Percentiles rank a stretch among this genome's conserved stretches.
Evolutionary conservation across 345 rosid genomes (phyloP).

Genomic region (Jatropha curcas): DNA sequence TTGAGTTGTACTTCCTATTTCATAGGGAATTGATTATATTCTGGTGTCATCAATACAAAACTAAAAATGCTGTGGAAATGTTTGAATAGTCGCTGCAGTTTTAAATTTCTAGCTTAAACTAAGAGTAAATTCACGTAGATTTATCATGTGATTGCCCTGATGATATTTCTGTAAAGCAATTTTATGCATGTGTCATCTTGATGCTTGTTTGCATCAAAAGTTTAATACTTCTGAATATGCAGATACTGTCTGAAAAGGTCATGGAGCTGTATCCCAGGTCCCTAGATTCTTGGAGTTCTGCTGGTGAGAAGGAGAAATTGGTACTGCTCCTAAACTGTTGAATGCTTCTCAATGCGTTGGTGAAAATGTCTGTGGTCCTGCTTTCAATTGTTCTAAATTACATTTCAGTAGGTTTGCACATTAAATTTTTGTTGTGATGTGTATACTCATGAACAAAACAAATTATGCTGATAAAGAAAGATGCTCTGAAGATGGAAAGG

Average conservation of each 20-base stretch:
- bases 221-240: no score
- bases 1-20: no score
- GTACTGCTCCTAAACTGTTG: background rate
- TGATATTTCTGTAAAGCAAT: no score
- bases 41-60: background rate
- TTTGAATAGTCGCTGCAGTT: background rate
- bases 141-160: no score
- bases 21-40: background rate
- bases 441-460: background rate
- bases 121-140: no score
- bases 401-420: background rate
- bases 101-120: no score
- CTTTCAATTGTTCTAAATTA: background rate
- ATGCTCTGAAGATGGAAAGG: constrained; percentile 9
- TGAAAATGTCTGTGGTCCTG: background rate
- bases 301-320: background rate
- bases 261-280: background rate
- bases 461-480: constrained; percentile 11
- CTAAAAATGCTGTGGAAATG: background rate
- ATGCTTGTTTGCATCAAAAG: no score
- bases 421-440: background rate
- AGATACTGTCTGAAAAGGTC: no score
- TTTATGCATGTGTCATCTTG: no score
- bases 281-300: background rate
- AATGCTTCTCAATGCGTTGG: background rate